These are phyloP conservation scores for Dryas integrifolia DNA, from an alignment of 331 rosid genomes.

Conservation along the genomic window DNA sequence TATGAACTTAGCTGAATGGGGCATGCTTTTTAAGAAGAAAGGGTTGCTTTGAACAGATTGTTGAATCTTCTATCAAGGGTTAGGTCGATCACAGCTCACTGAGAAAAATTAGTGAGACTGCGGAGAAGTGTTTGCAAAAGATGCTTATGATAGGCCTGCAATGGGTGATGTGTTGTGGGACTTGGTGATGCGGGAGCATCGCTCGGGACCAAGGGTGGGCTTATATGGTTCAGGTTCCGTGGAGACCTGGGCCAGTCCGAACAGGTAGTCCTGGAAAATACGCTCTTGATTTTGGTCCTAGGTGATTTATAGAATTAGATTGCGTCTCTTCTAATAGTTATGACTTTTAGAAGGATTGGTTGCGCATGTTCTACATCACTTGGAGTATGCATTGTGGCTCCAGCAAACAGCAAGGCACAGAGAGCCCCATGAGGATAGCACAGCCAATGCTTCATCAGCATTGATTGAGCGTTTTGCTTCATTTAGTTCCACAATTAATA, in stretches of 20 bases:
- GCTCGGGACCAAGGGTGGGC: too few species aligned
- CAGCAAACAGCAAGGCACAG: conserved; percentile 41
- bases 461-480: conserved; percentile 11
- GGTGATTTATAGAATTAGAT: too few species aligned
- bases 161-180: conserved; percentile 59
- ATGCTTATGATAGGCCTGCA: conserved; percentile 36
- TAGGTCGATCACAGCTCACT: conserved; percentile 41
- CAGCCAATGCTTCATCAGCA: conserved; percentile 34
- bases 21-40: conserved; percentile 38
- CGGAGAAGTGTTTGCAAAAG: conserved; percentile 46
- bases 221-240: too few species aligned
- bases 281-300: too few species aligned
- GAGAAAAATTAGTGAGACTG: conserved; percentile 37
- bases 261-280: too few species aligned
- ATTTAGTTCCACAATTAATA: background rate
- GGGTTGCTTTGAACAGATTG: conserved; percentile 38
- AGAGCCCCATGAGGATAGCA: conserved; percentile 52
- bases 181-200: background rate
- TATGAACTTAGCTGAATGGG: conserved; percentile 35
- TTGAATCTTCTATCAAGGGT: conserved; percentile 37
- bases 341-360: too few species aligned
- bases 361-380: background rate
- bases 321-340: too few species aligned
- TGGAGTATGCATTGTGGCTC: conserved; percentile 70
- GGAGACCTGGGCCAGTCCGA: too few species aligned